Evolutionary conservation across 768 basidiomycete species (phyloP).

Genomic region (Boletus vermiculosoides): DNA sequence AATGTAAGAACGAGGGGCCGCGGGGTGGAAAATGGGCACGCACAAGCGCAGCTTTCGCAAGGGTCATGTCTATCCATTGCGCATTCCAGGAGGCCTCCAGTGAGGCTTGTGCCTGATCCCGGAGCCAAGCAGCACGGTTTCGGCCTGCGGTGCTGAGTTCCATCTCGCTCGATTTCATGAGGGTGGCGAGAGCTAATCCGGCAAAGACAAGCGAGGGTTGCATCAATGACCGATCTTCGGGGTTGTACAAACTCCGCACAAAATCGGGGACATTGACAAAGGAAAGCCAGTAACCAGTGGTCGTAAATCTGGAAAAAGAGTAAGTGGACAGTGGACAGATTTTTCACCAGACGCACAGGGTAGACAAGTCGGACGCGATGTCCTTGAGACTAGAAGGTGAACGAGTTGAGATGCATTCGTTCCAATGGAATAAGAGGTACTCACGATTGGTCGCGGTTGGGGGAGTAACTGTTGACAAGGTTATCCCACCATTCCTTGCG

Average conservation of each 20-base stretch:
- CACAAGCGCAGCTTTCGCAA: constrained; percentile 75
- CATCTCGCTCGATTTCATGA: constrained; percentile 71
- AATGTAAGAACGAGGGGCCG: constrained; percentile 12
- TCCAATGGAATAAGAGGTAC: constrained; percentile 7
- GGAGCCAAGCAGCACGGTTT: constrained; percentile 54
- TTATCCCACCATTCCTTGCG: constrained; percentile 49
- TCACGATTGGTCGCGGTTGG: constrained; percentile 44
- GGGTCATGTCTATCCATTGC: constrained; percentile 56
- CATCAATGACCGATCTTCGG: constrained; percentile 52
- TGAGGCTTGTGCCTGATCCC: constrained; percentile 53
- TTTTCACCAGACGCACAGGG: constrained; percentile 42
- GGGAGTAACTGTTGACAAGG: constrained; percentile 43
- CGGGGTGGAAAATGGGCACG: constrained; percentile 17
- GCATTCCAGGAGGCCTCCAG: constrained; percentile 51
- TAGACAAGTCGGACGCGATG: constrained; percentile 49
- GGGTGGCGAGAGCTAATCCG: constrained; percentile 63
- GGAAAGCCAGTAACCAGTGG: constrained; percentile 64
- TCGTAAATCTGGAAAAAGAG: constrained; percentile 50
- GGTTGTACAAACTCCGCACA: constrained; percentile 48
- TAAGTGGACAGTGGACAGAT: constrained; percentile 5
- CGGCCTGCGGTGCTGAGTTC: constrained; percentile 57
- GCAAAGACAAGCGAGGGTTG: constrained; percentile 73
- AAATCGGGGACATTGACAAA: constrained; percentile 64
- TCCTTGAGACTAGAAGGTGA: constrained; percentile 41
- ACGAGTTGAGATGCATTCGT: constrained; percentile 2